phyloP scores from a whole-genome alignment of 352 stramenopile genomes.

The Globisporangium spiculum region DNA sequence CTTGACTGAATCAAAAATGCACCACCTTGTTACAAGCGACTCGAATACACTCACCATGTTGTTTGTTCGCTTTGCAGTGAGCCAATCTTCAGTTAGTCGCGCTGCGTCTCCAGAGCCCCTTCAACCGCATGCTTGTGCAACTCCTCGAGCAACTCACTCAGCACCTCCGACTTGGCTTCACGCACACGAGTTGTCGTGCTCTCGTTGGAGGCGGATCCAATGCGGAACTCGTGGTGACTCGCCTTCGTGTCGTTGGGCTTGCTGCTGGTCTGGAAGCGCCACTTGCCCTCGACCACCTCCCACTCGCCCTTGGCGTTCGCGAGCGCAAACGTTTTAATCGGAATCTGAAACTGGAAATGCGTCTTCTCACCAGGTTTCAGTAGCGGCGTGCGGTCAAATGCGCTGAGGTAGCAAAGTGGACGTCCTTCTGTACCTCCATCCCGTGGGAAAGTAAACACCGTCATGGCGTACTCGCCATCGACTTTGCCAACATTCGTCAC shows the following conservation, averaged over 20 bases:
- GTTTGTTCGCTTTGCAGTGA: too few species aligned
- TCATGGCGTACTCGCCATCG: conserved; percentile 40
- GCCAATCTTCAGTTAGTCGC: neutral
- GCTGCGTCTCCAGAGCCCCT: neutral
- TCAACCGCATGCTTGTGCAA: neutral
- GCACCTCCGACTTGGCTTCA: neutral
- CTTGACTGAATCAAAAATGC: too few species aligned
- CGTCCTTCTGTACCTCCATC: conserved; percentile 24
- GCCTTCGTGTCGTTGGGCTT: conserved; percentile 7
- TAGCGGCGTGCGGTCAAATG: conserved; percentile 50
- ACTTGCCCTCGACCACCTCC: conserved; percentile 35
- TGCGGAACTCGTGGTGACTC: conserved; percentile 25
- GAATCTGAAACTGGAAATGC: conserved; percentile 34
- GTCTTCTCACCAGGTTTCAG: conserved; percentile 25
- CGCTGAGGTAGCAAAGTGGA: conserved; percentile 50
- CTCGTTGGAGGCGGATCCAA: conserved; percentile 5
- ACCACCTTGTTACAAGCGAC: too few species aligned
- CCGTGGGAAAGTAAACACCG: conserved; percentile 37
- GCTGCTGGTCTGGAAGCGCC: conserved; percentile 29
- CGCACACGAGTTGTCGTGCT: neutral
- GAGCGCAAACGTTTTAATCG: conserved; percentile 35
- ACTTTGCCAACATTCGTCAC: conserved; percentile 44
- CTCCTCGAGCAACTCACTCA: neutral
- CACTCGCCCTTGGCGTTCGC: conserved; percentile 36
- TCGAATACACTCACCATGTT: too few species aligned